A percentile compares a stretch with the other conserved stretches of the same genome.
These are phyloP conservation scores for Xerocomellus amylosporus DNA, from an alignment of 768 basidiomycete genomes.

Conservation along the genomic window DNA sequence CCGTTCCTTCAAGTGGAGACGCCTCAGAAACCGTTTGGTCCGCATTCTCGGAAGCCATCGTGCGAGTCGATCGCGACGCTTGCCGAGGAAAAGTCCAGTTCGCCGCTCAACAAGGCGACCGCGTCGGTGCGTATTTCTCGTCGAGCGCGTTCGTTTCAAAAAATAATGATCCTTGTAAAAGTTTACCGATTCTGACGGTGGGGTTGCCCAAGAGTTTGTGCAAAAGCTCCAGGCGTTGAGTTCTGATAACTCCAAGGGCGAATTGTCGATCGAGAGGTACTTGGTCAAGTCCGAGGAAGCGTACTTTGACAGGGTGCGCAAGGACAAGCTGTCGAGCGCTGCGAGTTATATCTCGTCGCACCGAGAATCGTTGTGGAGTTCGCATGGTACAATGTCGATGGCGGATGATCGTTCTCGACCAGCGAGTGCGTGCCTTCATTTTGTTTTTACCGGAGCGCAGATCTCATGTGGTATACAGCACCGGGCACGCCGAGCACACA, in stretches of 20 bases:
- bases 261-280: conserved; percentile 90
- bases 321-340: conserved; percentile 82
- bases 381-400: conserved; percentile 40
- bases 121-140: conserved; percentile 56
- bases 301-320: conserved; percentile 88
- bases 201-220: conserved; percentile 86
- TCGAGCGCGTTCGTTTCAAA: background rate
- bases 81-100: conserved; percentile 86
- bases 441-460: conserved; percentile 10
- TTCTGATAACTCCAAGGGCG: conserved; percentile 85
- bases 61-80: conserved; percentile 92
- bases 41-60: conserved; percentile 76
- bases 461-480: conserved; percentile 21
- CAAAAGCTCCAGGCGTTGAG: conserved; percentile 75
- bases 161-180: conserved; percentile 27
- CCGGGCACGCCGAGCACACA: conserved; percentile 50
- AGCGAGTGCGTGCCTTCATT: conserved; percentile 51
- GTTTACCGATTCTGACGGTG: conserved; percentile 94
- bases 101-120: conserved; percentile 92
- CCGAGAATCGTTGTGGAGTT: conserved; percentile 81
- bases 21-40: conserved; percentile 74
- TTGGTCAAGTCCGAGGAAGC: conserved; percentile 88
- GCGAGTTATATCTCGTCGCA: conserved; percentile 75
- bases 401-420: conserved; percentile 68
- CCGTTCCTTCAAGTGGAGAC: conserved; percentile 70